Conservation (phyloP, 202 grass and related monocot species). For the Hordeum pubiflorum region DNA sequence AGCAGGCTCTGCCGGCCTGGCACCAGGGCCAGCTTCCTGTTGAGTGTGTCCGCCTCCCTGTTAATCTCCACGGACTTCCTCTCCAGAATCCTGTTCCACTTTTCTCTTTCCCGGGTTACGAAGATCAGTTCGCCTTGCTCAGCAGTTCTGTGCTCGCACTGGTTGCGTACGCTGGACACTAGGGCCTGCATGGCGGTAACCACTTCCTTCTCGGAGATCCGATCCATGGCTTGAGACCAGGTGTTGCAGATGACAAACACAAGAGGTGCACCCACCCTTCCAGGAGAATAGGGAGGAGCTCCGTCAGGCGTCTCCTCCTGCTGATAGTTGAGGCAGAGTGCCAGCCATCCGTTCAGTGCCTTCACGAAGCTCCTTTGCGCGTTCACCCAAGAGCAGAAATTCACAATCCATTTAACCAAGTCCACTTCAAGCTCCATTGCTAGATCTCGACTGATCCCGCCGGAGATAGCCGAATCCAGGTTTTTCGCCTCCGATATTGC, state of each 20-base stretch:
- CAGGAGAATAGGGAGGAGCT: slow-evolving; percentile 58
- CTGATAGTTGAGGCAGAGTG: slow-evolving; percentile 61
- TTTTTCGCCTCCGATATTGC: slow-evolving; percentile 51
- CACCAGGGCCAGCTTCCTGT: slow-evolving; percentile 63
- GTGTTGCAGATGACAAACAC: slow-evolving; percentile 73
- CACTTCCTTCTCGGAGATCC: slow-evolving; percentile 60
- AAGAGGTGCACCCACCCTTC: slow-evolving; percentile 62
- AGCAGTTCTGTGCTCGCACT: slow-evolving; percentile 38
- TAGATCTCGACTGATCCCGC: slow-evolving; percentile 23
- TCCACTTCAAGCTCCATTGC: slow-evolving; percentile 79
- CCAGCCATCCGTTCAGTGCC: slow-evolving; percentile 84
- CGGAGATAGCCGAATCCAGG: slow-evolving; percentile 45
- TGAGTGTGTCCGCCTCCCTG: slow-evolving; percentile 69
- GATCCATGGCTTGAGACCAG: slow-evolving; percentile 79
- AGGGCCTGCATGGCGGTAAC: slow-evolving; percentile 55
- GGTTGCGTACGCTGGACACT: slow-evolving; percentile 38
- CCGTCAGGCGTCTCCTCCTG: slow-evolving; percentile 50
- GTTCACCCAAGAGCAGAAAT: slow-evolving; percentile 72
- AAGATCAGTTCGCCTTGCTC: slow-evolving; percentile 49
- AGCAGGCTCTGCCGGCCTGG: slow-evolving; percentile 50
- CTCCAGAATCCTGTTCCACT: slow-evolving; percentile 53
- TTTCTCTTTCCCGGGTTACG: slow-evolving; percentile 52
- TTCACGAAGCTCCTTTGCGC: slow-evolving; percentile 71
- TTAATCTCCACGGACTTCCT: slow-evolving; percentile 61
- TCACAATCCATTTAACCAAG: slow-evolving; percentile 72